These are phyloP conservation scores for Penicillium sp. DNA, from an alignment of 2,329 filamentous ascomycete species.

Conservation along the genomic window DNA sequence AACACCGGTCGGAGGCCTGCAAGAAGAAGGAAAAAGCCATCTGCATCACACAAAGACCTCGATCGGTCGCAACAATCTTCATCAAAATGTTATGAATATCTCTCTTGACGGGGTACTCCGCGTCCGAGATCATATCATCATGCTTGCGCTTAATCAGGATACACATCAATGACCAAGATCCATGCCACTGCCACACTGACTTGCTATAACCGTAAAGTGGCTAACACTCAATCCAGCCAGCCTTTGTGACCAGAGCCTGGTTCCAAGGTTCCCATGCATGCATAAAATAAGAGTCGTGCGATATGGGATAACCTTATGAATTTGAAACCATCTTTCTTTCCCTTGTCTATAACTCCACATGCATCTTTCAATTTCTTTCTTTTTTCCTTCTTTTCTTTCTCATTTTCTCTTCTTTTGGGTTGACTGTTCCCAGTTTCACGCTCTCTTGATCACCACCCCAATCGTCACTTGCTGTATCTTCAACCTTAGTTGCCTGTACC, in stretches of 20 bases:
- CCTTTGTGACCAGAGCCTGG: neutral
- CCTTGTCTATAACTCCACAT: neutral
- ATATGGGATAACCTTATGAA: conserved; percentile 4
- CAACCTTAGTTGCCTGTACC: conserved; percentile 25
- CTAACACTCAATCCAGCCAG: neutral
- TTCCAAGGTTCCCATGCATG: conserved; percentile 25
- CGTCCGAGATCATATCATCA: too few species aligned
- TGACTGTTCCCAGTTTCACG: neutral
- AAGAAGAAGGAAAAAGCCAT: too few species aligned
- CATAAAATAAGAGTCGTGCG: conserved; percentile 15
- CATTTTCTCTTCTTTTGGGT: conserved; percentile 1
- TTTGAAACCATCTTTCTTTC: conserved; percentile 17
- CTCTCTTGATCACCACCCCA: conserved; percentile 13
- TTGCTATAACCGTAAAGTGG: conserved; percentile 14
- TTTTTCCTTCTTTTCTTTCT: conserved; percentile 5
- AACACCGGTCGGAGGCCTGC: too few species aligned
- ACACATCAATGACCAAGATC: neutral
- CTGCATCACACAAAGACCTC: too few species aligned
- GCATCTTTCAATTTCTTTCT: conserved; percentile 8
- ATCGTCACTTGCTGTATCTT: conserved; percentile 24
- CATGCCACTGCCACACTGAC: conserved; percentile 6
- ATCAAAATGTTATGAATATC: too few species aligned
- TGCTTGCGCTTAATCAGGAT: too few species aligned
- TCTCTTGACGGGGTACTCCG: too few species aligned
- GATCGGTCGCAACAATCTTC: too few species aligned